These are phyloP conservation scores for Acer negundo DNA, from an alignment of 345 rosid species.

Conservation along the genomic window DNA sequence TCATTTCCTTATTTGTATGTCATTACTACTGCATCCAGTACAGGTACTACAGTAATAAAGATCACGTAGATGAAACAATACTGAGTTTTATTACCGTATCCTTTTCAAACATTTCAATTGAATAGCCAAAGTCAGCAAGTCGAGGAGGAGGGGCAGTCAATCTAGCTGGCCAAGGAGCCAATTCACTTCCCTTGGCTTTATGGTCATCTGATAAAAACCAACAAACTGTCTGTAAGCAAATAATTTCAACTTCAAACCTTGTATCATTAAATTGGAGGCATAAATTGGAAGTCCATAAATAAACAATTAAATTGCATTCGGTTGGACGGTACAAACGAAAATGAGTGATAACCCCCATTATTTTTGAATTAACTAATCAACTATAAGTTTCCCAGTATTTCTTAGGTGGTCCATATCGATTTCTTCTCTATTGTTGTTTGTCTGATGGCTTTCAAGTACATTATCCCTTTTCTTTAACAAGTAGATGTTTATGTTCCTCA, in stretches of 20 bases:
- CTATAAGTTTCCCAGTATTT: background rate
- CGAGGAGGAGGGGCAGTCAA: constrained; percentile 82
- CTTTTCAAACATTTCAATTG: constrained; percentile 74
- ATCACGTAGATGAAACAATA: constrained; percentile 1
- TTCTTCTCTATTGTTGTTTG: background rate
- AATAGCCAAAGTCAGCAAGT: constrained; percentile 89
- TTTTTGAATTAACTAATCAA: background rate
- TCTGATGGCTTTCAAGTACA: background rate
- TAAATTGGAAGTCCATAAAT: background rate
- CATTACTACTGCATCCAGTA: background rate
- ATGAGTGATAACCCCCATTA: no score
- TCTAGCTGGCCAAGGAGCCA: constrained; percentile 99
- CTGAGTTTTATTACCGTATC: constrained; percentile 58
- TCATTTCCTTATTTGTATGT: constrained; percentile 1
- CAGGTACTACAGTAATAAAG: constrained; percentile 11
- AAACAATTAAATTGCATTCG: no score
- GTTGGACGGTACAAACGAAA: no score
- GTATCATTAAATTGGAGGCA: background rate
- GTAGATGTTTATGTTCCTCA: background rate
- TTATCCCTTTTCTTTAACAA: background rate
- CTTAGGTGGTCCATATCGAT: background rate
- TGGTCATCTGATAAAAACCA: constrained; percentile 64
- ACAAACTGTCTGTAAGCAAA: constrained; percentile 16
- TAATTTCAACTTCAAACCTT: background rate
- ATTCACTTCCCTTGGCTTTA: constrained; percentile 74